These are phyloP conservation scores for Naganishia kalamii DNA, from an alignment of 768 basidiomycete species.

Conservation along the genomic window DNA sequence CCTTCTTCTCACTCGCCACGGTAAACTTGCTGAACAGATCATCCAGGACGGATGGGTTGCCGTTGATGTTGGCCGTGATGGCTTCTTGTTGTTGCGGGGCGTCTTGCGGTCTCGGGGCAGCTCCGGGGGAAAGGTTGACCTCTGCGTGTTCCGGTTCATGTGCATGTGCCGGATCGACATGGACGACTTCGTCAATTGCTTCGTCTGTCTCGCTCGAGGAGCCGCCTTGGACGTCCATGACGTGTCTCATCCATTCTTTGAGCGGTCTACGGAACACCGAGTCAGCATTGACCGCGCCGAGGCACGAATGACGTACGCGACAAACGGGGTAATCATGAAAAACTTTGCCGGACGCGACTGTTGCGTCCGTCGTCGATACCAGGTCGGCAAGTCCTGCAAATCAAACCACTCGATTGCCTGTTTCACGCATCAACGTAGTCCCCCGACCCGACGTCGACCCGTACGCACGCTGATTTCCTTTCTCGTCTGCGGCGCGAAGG, in stretches of 20 bases:
- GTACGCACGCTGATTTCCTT: slow-evolving; percentile 88
- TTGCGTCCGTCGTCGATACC: slow-evolving; percentile 62
- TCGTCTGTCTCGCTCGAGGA: not conserved
- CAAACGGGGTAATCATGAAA: slow-evolving; percentile 91
- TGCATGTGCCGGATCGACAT: slow-evolving; percentile 10
- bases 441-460: not conserved
- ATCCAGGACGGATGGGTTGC: slow-evolving; percentile 1
- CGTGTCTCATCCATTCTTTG: slow-evolving; percentile 35
- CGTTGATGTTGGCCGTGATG: not conserved
- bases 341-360: slow-evolving; percentile 58
- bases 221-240: slow-evolving; percentile 3
- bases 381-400: slow-evolving; percentile 81
- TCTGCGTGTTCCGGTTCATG: not conserved
- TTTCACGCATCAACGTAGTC: not conserved
- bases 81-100: not conserved
- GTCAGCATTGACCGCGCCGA: not conserved
- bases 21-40: slow-evolving; percentile 12
- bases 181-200: slow-evolving; percentile 2
- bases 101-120: not conserved
- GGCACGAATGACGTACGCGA: slow-evolving; percentile 49
- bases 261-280: slow-evolving; percentile 16
- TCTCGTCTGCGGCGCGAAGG: slow-evolving; percentile 85
- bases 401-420: slow-evolving; percentile 97
- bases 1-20: not conserved
- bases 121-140: not conserved